These are phyloP conservation scores for Letharia lupina DNA, from an alignment of 495 filamentous ascomycete species.

Conservation along the genomic window DNA sequence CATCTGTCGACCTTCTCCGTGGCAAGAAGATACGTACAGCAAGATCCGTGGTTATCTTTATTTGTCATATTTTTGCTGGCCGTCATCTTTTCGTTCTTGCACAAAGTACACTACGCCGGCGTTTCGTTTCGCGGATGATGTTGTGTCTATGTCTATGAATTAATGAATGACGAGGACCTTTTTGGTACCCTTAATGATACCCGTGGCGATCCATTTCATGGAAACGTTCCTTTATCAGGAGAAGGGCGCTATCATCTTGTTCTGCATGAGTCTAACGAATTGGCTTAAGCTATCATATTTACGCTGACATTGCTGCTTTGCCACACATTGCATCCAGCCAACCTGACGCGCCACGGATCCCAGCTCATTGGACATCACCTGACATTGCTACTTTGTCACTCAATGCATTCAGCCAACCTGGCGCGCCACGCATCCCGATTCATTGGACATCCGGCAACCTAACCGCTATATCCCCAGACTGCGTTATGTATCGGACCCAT, in stretches of 20 bases:
- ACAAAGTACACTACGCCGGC: neutral
- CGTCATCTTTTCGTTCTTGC: neutral
- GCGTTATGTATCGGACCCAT: conserved; percentile 98
- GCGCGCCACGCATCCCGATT: conserved; percentile 23
- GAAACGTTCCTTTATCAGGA: neutral
- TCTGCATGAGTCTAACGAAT: conserved; percentile 39
- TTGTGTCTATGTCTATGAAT: neutral
- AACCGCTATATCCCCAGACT: conserved; percentile 91
- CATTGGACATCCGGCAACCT: conserved; percentile 79
- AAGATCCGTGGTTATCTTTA: neutral
- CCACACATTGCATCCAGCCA: conserved; percentile 6
- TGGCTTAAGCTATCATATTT: conserved; percentile 33
- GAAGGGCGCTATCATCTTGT: conserved; percentile 11
- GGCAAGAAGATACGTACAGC: neutral
- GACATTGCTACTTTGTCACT: too few relatives aligned
- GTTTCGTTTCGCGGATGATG: too few relatives aligned
- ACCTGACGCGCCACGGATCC: conserved; percentile 15
- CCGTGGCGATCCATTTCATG: neutral
- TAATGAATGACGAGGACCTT: neutral
- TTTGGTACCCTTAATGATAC: neutral
- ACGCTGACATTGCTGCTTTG: conserved; percentile 1
- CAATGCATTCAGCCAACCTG: too few relatives aligned
- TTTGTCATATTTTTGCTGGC: neutral
- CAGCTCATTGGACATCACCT: too few relatives aligned
- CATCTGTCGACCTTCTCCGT: neutral